phyloP scores from a whole-genome alignment of 2,329 filamentous ascomycete genomes.

The Aspergillus brasiliensis region DNA sequence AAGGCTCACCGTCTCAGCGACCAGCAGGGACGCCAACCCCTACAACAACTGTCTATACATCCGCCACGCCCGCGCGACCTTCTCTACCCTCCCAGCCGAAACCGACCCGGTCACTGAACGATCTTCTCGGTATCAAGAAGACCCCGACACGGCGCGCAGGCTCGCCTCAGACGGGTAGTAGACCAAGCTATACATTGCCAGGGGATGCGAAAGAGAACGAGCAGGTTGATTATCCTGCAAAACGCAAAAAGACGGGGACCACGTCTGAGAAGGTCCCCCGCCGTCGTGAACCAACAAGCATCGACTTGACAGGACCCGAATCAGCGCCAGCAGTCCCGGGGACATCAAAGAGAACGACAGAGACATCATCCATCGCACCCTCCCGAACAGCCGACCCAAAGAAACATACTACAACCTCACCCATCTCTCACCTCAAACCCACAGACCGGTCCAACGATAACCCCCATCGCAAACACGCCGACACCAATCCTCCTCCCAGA shows the following conservation, averaged over 20 bases:
- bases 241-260: constrained; percentile 32
- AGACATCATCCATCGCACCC: too few species aligned
- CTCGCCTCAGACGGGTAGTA: constrained; percentile 64
- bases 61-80: constrained; percentile 21
- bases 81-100: constrained; percentile 47
- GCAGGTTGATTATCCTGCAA: constrained; percentile 30
- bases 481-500: background rate
- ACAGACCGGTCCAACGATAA: background rate
- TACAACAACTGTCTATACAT: constrained; percentile 48
- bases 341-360: background rate
- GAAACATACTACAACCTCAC: too few species aligned
- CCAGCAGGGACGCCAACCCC: constrained; percentile 30
- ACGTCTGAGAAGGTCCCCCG: constrained; percentile 12
- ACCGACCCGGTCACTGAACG: constrained; percentile 59
- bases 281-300: constrained; percentile 14
- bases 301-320: constrained; percentile 27
- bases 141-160: constrained; percentile 65
- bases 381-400: too few species aligned
- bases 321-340: background rate
- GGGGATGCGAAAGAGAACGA: constrained; percentile 9
- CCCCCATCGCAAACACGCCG: background rate
- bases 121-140: constrained; percentile 66
- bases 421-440: background rate
- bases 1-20: constrained; percentile 29
- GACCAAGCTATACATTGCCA: constrained; percentile 16